A percentile compares a stretch with the other conserved stretches of the same genome.
These are phyloP conservation scores for Hemerocallis citrina DNA, from an alignment of 106 monocot species.

Conservation along the genomic window DNA sequence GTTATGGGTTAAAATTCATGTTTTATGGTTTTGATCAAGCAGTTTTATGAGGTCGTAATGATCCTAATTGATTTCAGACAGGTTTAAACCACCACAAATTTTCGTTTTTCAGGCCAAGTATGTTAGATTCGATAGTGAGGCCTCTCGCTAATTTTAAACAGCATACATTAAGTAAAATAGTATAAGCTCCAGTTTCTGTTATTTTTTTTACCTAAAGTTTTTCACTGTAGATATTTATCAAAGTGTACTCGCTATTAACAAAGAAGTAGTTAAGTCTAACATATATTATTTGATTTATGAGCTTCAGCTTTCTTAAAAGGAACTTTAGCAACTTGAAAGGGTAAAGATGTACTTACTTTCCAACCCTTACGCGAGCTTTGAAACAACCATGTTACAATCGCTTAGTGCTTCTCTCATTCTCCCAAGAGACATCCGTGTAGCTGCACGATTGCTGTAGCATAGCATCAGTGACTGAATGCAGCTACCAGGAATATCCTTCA, in stretches of 20 bases:
- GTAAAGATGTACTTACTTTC: slow-evolving; percentile 52
- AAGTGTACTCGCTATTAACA: neutral
- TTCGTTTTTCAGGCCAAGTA: too few species aligned
- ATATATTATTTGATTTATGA: neutral
- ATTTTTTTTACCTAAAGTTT: too few species aligned
- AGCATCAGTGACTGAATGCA: slow-evolving; percentile 52
- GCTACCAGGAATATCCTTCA: slow-evolving; percentile 33
- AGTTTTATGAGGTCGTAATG: too few species aligned
- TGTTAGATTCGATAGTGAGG: too few species aligned
- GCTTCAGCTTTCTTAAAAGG: neutral
- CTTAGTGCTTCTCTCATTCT: slow-evolving; percentile 79
- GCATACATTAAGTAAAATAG: too few species aligned
- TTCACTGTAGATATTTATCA: too few species aligned
- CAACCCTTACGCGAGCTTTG: slow-evolving; percentile 78
- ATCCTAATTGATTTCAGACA: too few species aligned
- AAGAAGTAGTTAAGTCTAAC: neutral
- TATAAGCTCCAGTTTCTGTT: too few species aligned
- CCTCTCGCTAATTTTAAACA: too few species aligned
- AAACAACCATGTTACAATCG: slow-evolving; percentile 62
- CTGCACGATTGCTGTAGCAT: slow-evolving; percentile 97
- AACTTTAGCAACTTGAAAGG: neutral
- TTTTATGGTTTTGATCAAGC: too few species aligned
- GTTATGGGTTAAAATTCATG: too few species aligned
- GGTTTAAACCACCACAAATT: too few species aligned
- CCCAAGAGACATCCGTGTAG: slow-evolving; percentile 80